Conservation (phyloP, 441 rosid genomes). For the Erodium chrysanthum region DNA sequence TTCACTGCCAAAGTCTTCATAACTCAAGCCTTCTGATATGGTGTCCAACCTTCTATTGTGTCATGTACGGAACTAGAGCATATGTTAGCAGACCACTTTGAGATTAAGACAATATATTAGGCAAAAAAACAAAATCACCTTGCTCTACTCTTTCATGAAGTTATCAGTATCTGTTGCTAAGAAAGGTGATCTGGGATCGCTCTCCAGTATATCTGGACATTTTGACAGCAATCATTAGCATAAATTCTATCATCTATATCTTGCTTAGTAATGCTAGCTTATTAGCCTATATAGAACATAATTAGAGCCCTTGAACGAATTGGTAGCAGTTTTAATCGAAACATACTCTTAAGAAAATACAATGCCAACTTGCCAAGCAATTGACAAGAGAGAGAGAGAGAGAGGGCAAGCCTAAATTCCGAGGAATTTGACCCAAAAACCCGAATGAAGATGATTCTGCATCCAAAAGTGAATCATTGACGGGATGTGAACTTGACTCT, state of each 20-base stretch:
- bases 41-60: conserved; percentile 72
- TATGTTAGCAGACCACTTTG: conserved; percentile 13
- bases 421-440: conserved; percentile 67
- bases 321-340: not conserved
- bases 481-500: conserved; percentile 63
- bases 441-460: conserved; percentile 66
- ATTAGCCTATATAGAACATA: not conserved
- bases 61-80: conserved; percentile 33
- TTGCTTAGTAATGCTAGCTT: not conserved
- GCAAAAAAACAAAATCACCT: conserved; percentile 36
- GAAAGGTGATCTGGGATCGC: conserved; percentile 76
- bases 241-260: not conserved
- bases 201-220: conserved; percentile 62
- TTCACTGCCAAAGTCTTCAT: conserved; percentile 61
- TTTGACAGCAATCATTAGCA: conserved; percentile 3
- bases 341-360: not conserved
- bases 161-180: conserved; percentile 51
- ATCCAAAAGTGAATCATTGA: conserved; percentile 59
- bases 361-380: too few relatives aligned
- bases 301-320: not conserved
- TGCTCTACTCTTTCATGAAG: conserved; percentile 62
- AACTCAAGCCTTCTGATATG: conserved; percentile 80
- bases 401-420: conserved; percentile 56
- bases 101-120: not conserved
- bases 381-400: not conserved